Evolutionary conservation across 345 rosid genomes (phyloP).

Genomic region (Citrus sp.): DNA sequence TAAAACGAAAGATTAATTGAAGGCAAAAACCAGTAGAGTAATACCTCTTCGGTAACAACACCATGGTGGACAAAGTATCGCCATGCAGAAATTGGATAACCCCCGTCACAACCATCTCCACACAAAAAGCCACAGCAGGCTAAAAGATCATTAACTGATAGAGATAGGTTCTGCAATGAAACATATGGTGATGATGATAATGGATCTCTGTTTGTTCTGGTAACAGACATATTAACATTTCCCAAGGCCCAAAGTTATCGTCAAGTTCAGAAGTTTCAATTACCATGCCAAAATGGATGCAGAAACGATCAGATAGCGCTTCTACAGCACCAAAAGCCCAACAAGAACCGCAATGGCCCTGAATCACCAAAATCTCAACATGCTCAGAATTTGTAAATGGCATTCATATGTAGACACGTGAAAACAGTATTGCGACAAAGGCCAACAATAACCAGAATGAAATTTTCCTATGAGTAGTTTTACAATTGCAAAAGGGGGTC

Average conservation of each 20-base stretch:
- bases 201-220: background rate
- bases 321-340: conserved; percentile 99
- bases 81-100: conserved; percentile 83
- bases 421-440: conserved; percentile 57
- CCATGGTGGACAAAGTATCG: conserved; percentile 69
- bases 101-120: conserved; percentile 89
- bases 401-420: background rate
- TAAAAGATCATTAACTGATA: conserved; percentile 87
- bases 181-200: conserved; percentile 1
- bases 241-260: background rate
- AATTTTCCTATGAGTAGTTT: conserved; percentile 32
- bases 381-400: conserved; percentile 12
- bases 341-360: conserved; percentile 99
- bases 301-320: conserved; percentile 92
- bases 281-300: conserved; percentile 82
- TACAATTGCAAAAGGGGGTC: conserved; percentile 1
- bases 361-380: conserved; percentile 26
- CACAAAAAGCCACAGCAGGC: conserved; percentile 96
- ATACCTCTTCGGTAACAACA: conserved; percentile 93
- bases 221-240: background rate
- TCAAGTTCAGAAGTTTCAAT: conserved; percentile 4
- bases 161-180: conserved; percentile 61
- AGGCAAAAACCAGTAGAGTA: background rate
- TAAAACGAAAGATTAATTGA: background rate
- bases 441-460: conserved; percentile 93